Conservation (phyloP, 2,329 filamentous ascomycete species). For the Rhynchosporium secalis region DNA sequence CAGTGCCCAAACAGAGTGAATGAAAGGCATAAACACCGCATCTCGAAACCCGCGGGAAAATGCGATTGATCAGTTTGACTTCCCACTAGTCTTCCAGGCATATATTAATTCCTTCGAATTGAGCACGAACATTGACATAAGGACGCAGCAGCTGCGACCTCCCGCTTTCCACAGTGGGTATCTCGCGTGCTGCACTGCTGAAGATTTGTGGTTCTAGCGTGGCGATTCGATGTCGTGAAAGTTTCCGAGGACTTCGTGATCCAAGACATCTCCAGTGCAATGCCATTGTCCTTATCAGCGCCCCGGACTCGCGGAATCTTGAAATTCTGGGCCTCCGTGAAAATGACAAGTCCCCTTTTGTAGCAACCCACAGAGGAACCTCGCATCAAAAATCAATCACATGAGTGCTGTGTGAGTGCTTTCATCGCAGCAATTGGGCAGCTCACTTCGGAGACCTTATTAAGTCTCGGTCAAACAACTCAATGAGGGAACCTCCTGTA, state of each 20-base stretch:
- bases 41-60: not conserved
- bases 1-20: not conserved
- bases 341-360: constrained; percentile 13
- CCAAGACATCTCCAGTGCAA: constrained; percentile 11
- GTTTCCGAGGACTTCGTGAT: constrained; percentile 25
- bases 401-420: constrained; percentile 37
- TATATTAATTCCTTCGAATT: not conserved
- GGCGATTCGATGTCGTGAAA: constrained; percentile 29
- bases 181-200: constrained; percentile 21
- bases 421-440: constrained; percentile 30
- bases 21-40: constrained; percentile 7
- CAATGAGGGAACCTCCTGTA: not conserved
- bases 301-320: constrained; percentile 27
- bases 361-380: constrained; percentile 26
- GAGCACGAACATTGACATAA: not conserved
- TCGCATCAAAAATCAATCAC: constrained; percentile 38
- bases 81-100: not conserved
- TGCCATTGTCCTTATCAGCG: constrained; percentile 14
- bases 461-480: constrained; percentile 19
- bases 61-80: constrained; percentile 7
- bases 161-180: constrained; percentile 22
- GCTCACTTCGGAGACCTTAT: constrained; percentile 18
- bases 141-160: constrained; percentile 19
- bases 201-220: constrained; percentile 22
- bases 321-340: constrained; percentile 11